Percentiles rank a stretch among this genome's conserved stretches.
phyloP scores from a whole-genome alignment of 768 basidiomycete genomes.

The Macrolepiota fuliginosa region DNA sequence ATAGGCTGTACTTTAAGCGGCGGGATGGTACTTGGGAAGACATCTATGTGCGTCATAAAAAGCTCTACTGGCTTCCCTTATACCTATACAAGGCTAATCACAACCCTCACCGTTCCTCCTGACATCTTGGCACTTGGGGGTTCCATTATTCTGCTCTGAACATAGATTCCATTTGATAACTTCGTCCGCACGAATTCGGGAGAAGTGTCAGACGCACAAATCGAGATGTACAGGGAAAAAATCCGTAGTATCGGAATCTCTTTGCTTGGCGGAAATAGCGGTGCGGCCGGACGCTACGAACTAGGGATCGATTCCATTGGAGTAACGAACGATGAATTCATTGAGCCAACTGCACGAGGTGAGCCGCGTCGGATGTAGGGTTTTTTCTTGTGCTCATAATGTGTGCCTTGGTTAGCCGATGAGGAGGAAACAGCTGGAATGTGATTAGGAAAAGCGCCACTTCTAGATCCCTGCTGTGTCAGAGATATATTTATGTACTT shows the following conservation, averaged over 20 bases:
- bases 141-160: background rate
- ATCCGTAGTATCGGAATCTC: slow-evolving; percentile 85
- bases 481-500: too few relatives aligned
- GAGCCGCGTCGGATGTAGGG: background rate
- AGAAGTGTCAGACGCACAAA: slow-evolving; percentile 65
- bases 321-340: slow-evolving; percentile 76
- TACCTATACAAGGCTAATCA: background rate
- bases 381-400: background rate
- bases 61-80: background rate
- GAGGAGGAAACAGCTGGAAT: background rate
- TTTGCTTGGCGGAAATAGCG: slow-evolving; percentile 80
- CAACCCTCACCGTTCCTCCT: too few relatives aligned
- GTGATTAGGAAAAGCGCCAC: background rate
- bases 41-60: slow-evolving; percentile 55
- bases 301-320: slow-evolving; percentile 80
- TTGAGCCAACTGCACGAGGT: slow-evolving; percentile 29
- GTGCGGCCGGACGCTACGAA: slow-evolving; percentile 73
- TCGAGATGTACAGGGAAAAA: slow-evolving; percentile 72
- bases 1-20: slow-evolving; percentile 77
- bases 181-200: slow-evolving; percentile 77
- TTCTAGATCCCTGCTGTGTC: background rate
- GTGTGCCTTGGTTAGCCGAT: background rate
- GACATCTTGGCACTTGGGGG: too few relatives aligned
- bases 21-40: slow-evolving; percentile 76
- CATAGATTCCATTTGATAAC: slow-evolving; percentile 75